phyloP scores from a whole-genome alignment of 2,329 filamentous ascomycete species.

The Pseudogymnoascus sp. region DNA sequence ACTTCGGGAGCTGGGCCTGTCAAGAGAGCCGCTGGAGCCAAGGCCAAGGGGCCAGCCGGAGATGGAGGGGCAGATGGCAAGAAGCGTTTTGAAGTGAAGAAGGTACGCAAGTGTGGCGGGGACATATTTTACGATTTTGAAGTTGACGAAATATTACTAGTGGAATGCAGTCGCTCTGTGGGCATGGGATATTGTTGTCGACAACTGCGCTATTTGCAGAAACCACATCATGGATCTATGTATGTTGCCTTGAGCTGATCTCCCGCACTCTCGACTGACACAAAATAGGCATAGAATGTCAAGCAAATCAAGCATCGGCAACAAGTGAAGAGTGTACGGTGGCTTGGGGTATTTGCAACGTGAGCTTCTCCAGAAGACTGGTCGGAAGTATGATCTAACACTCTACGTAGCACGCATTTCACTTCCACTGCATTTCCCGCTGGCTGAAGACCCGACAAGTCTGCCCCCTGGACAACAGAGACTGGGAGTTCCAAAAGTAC shows the following conservation, averaged over 20 bases:
- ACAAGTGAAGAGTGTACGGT: conserved; percentile 98
- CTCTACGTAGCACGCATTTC: conserved; percentile 78
- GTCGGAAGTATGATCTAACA: conserved; percentile 13
- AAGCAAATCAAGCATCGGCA: conserved; percentile 95
- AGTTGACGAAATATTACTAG: conserved; percentile 40
- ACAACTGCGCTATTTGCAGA: conserved; percentile 98
- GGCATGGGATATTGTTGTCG: conserved; percentile 99
- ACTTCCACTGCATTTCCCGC: conserved; percentile 98
- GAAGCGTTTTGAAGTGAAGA: conserved; percentile 98
- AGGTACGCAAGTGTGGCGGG: conserved; percentile 52
- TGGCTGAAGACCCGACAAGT: conserved; percentile 99
- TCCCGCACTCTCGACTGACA: conserved; percentile 18
- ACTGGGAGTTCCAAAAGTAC: conserved; percentile 99
- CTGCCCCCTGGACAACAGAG: conserved; percentile 92
- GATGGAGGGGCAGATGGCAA: conserved; percentile 61
- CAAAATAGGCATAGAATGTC: conserved; percentile 80
- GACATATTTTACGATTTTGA: neutral
- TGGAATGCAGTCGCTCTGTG: conserved; percentile 98
- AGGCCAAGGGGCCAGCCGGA: conserved; percentile 38
- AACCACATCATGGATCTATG: conserved; percentile 99
- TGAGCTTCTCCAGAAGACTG: conserved; percentile 42
- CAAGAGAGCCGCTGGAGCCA: conserved; percentile 47
- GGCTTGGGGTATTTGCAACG: conserved; percentile 98
- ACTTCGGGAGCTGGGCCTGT: conserved; percentile 43
- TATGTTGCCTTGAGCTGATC: conserved; percentile 38